Evolutionary conservation across 371 early-diverging fungal species (phyloP).

Genomic region (Cokeromyces recurvatus): DNA sequence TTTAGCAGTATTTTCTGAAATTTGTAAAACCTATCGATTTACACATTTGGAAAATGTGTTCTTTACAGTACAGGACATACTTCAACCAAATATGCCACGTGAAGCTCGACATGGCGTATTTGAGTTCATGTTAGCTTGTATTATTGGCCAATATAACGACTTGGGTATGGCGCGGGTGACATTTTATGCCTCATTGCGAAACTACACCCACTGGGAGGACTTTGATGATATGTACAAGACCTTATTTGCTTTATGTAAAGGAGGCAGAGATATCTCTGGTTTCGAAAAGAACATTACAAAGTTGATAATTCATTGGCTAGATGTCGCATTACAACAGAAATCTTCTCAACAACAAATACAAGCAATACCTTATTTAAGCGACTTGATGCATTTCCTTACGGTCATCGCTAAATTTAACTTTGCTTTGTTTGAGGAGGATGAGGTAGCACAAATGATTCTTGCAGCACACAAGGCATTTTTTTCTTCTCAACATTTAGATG

Average conservation of each 20-base stretch:
- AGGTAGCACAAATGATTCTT: slow-evolving; percentile 52
- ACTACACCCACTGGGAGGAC: slow-evolving; percentile 55
- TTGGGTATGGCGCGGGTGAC: slow-evolving; percentile 61
- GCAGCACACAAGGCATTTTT: slow-evolving; percentile 49
- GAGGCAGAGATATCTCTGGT: slow-evolving; percentile 67
- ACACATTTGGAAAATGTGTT: slow-evolving; percentile 59
- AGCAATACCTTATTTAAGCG: slow-evolving; percentile 39
- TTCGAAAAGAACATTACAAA: slow-evolving; percentile 67
- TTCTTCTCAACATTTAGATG: slow-evolving; percentile 36
- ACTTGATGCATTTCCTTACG: slow-evolving; percentile 53
- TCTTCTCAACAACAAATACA: background rate
- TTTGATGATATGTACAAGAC: slow-evolving; percentile 54
- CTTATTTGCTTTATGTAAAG: slow-evolving; percentile 55
- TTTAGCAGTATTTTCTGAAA: slow-evolving; percentile 29
- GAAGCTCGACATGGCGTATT: slow-evolving; percentile 58
- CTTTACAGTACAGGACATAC: slow-evolving; percentile 51
- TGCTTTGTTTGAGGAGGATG: slow-evolving; percentile 58
- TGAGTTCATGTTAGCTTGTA: slow-evolving; percentile 62
- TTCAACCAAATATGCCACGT: slow-evolving; percentile 43
- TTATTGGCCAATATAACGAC: slow-evolving; percentile 58
- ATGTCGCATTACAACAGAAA: slow-evolving; percentile 26
- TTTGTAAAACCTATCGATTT: slow-evolving; percentile 53
- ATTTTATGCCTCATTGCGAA: slow-evolving; percentile 54
- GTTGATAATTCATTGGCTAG: slow-evolving; percentile 54
- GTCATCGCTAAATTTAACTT: slow-evolving; percentile 67